Base-by-base conservation (phyloP, 768 basidiomycete genomes). In the Boletus sensibilis region DNA sequence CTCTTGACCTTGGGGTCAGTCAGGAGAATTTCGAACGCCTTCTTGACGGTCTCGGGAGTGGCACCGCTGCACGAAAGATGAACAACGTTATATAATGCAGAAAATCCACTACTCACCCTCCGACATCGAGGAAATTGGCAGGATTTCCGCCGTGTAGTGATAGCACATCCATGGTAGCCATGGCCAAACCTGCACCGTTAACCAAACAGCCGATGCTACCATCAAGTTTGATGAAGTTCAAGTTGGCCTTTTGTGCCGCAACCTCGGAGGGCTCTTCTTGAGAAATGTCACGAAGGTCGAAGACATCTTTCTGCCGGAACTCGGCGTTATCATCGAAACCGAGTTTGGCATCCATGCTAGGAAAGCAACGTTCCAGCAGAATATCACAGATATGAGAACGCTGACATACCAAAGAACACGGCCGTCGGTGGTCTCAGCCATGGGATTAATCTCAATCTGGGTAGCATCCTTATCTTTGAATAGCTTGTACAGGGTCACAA, bases 161-260 rank as follows among this genome's bases (percentile, higher is more conserved):
- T 54, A 99, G 81, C n/a, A 98, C 96, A 68, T 99, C 97, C 97
- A 99, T 98, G 53, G 97, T 99, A 37, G 97, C 97, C 97, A 99
- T 99, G 49, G 97, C 97, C 58, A 99, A 78, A 68, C 97, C 97
- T 50, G 97, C 97, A 66, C 97, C 97, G 66, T 99, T 99, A 59
- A 99, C 97, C 50, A 99, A 79, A 77, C 97, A 99, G 29, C 97
- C 97, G 57, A 99, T 87, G 74, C 83, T 90, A 31, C 97, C 97
- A 68, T 99, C 97, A 42, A 99, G 87, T 77, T 99, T 98, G 82
- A 98, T 98, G 73, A 98, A 98, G 79, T 95, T 98, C 68, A 99
- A 82, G 70, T 90, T 88, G 59, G 90, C 91, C 72, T 96, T 91
- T 75, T 95, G 94, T 21, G 97, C 97, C 73, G 97, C 94, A 33